Evolutionary conservation across 306 rosid species (phyloP).

Genomic region (Echinosophora koreensis): DNA sequence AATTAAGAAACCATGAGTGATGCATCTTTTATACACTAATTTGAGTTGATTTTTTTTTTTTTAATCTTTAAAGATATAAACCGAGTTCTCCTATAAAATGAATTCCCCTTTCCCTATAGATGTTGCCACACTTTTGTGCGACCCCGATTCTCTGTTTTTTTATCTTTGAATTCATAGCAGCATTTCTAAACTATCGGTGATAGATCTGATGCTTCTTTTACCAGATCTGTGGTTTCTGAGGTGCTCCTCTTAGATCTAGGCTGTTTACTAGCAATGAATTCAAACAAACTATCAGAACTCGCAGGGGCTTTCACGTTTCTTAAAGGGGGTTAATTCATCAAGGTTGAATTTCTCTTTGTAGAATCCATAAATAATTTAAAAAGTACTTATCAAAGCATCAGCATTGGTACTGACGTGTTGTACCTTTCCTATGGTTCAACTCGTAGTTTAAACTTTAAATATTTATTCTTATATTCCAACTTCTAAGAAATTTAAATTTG

Average conservation of each 20-base stretch:
- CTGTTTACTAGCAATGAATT: constrained; percentile 11
- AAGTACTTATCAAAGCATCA: not conserved
- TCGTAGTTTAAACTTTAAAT: not conserved
- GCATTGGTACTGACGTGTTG: not conserved
- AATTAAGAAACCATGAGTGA: not conserved
- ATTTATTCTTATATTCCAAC: constrained; percentile 4
- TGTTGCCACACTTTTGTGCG: constrained; percentile 3
- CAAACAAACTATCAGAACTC: constrained; percentile 18
- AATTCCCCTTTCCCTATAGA: constrained; percentile 8
- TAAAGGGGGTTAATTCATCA: constrained; percentile 12
- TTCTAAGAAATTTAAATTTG: constrained; percentile 10
- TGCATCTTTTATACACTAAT: constrained; percentile 4
- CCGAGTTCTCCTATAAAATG: not conserved
- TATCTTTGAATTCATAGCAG: constrained; percentile 10
- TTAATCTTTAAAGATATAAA: not conserved
- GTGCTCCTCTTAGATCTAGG: constrained; percentile 14
- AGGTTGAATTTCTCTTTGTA: constrained; percentile 10
- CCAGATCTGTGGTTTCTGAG: not conserved
- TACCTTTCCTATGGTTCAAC: constrained; percentile 26
- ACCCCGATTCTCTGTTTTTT: constrained; percentile 9
- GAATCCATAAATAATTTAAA: not conserved
- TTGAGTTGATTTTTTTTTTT: not conserved
- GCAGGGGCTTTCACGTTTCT: not conserved
- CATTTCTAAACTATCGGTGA: constrained; percentile 22
- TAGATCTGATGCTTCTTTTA: not conserved